Base-by-base conservation (phyloP, 805 yeast species). In the Candida insectalens region DNA sequence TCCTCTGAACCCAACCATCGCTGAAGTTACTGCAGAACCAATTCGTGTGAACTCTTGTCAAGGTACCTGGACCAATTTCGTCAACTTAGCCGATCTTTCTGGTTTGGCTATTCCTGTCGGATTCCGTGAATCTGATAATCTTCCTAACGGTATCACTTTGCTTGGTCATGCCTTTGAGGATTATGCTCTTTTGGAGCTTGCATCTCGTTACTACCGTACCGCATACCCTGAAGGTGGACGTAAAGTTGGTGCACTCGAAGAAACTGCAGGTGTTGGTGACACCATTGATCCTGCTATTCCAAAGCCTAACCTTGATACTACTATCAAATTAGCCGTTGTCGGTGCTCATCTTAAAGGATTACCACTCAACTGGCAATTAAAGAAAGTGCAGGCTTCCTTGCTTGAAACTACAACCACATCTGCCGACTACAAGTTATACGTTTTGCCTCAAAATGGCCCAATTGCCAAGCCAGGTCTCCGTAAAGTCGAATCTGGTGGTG, bases 41-140 rank as follows among this genome's bases (percentile, higher is more conserved):
- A 65, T 92, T 20, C 56, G 65, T 30, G 74, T 87, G 47, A 89
- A 89, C 65, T 83, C 96, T 5, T 67, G 68, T 50, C 98, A 92
- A 62, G 98, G 98, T 21, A 87, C 96, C n/a, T 89, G 95, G 79
- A 89, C 97, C 20, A 89, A 89, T 61, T 92, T 92, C 55, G 96
- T 84, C 47, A 89, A 92, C 56, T 69, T 89, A 53, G 95, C 96
- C 3, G 97, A 89, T 51, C 59, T 88, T 64, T 79, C 94, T 25
- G 97, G 95, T 1, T 65, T 89, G 47, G 85, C 97, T 1, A 68
- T 89, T 36, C 97, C 98, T 18, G 82, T 79, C 17, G 96, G 95
- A 3, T 89, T 85, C 70, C 69, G 88, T 52, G 34, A 25, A 9
- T 46, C 69, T 2, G 96, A 89, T 55, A 94, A 94, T 4, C 59